phyloP scores from a whole-genome alignment of 2,329 filamentous ascomycete species.

The Chaetomiaceae sp. region DNA sequence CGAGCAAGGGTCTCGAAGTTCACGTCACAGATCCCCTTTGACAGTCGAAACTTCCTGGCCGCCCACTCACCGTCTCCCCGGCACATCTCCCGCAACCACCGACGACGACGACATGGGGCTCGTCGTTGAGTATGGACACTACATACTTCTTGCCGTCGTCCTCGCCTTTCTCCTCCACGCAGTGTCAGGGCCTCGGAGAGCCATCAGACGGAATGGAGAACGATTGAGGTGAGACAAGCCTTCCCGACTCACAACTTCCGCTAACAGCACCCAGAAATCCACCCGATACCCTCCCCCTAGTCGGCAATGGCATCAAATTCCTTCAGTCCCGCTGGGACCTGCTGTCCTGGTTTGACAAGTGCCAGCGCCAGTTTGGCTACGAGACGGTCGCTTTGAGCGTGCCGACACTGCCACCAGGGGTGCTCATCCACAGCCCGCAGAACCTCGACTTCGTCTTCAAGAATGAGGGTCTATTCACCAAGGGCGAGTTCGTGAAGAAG shows the following conservation, averaged over 20 bases:
- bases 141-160: slow-evolving; percentile 12
- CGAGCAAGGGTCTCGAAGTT: not conserved
- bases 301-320: slow-evolving; percentile 59
- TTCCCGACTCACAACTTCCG: not conserved
- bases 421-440: slow-evolving; percentile 58
- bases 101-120: slow-evolving; percentile 23
- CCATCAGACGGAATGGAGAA: slow-evolving; percentile 30
- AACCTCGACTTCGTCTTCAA: slow-evolving; percentile 61
- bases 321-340: slow-evolving; percentile 56
- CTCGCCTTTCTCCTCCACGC: slow-evolving; percentile 18
- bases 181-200: slow-evolving; percentile 6
- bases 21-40: slow-evolving; percentile 2
- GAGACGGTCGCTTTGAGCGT: slow-evolving; percentile 61
- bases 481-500: slow-evolving; percentile 58
- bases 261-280: slow-evolving; percentile 37
- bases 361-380: slow-evolving; percentile 51
- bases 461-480: slow-evolving; percentile 56
- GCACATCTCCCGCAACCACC: not conserved
- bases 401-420: slow-evolving; percentile 57
- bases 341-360: slow-evolving; percentile 59
- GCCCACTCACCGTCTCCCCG: not conserved
- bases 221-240: slow-evolving; percentile 29
- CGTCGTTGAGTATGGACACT: slow-evolving; percentile 14
- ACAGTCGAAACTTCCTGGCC: not conserved
- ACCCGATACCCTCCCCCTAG: slow-evolving; percentile 49